Evolutionary conservation across 331 rosid species (phyloP), one percentile per base, ranked within the genome.

Genomic region (Erythrophleum ivorense): DNA sequence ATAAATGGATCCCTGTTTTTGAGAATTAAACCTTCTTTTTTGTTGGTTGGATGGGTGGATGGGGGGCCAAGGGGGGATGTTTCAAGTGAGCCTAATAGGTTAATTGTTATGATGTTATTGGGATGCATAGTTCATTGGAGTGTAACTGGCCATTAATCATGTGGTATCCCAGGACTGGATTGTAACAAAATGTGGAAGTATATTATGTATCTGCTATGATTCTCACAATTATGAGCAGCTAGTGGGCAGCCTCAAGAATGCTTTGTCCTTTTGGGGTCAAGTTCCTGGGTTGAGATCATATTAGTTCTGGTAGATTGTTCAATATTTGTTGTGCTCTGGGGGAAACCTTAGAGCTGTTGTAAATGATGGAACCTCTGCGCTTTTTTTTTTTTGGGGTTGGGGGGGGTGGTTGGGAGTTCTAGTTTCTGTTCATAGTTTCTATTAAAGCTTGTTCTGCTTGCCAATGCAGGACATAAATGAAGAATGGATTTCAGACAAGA

Each of bases 401-500:
- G 29, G 83, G 55, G 49, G 34, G 57, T 41, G 60, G 36, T 24
- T 31, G 34, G 59, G 67, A 38, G 24, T 59, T 57, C 12, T 74
- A 40, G 45, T 65, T 58, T 79, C 34, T 54, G 18, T 49, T 19
- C 19, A 16, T 53, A 24, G 62, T 77, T 81, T 82, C 71, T 71
- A 38, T 66, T 57, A 68, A 48, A 65, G 66, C 58, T 55, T 29
- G 69, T 63, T 80, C 76, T 40, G 73, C 88, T 82, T 80, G 57
- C 71, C 76, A 41, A 41, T 86, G 80, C 89, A 96, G 99, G 98
- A 94, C 84, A 92, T 96, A 83, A 96, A 96, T 87, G 99, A 96
- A 86, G 99, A 96, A 83, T 96, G 99, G 98, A 96, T 96, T 86
- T 96, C 99, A 41, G 99, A 96, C 86, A 96, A 96, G 86, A 96